Evolutionary conservation across 805 yeast genomes (phyloP), one percentile per base, ranked within the genome.

Genomic region (Cyberlindnera samutprakarnensis): DNA sequence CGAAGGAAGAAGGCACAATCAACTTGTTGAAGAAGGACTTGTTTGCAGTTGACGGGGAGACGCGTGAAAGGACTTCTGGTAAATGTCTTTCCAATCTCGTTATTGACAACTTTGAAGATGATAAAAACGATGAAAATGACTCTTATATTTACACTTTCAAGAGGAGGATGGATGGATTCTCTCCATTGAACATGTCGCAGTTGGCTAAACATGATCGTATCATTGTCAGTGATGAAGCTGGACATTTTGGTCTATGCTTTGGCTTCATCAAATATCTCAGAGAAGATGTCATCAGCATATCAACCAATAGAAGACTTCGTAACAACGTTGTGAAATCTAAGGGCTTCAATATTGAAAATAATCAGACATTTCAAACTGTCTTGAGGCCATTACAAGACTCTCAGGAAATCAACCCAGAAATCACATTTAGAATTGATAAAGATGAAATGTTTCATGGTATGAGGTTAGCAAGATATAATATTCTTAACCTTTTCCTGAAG

Each of bases 361-460:
- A 74, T 40, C 84, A 77, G 49, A 60, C 60, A 0, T 72, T 70
- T 42, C 62, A 61, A 42, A 64, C 79, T 24, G 75, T 70, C 8
- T 49, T 75, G 24, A 37, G 34, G 32, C 46, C 47, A 18, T 23
- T 35, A 21, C 32, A 36, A 23, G 27, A 34, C n/a, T 22, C 26
- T 15, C 13, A 30, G 22, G 31, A 23, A 19, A 27, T 23, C 31
- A 17, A 42, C 49, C 1, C 21, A 9, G 25, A 14, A 9, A 27
- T 37, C 20, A 45, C 54, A 3, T 86, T 72, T 42, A 63, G 97
- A 34, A 64, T 88, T 17, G 97, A 90, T 51, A 77, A 74, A 48
- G 94, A 87, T 55, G 87, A 78, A 28, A 69, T 77, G 57, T 78
- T 73, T 34, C 76, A 72, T 43, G 87, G 88, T 0, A 66, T 88